Percentiles rank a stretch among this genome's conserved stretches.
Evolutionary conservation across 2,329 filamentous ascomycete genomes (phyloP).

Genomic region (Monilinia laxa): DNA sequence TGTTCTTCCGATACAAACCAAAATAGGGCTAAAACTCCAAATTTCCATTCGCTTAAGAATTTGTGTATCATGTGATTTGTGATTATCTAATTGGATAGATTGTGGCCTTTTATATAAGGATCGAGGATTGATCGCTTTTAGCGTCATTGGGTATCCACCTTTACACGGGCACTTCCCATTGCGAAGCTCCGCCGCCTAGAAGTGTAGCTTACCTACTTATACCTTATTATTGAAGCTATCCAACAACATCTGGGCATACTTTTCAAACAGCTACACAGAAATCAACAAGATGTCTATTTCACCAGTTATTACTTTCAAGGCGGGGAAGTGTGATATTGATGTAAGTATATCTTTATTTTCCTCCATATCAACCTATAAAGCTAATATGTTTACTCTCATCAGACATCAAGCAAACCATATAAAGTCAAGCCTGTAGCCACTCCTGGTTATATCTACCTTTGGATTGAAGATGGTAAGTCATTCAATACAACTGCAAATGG

Average conservation of each 20-base stretch:
- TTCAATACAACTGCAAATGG: neutral
- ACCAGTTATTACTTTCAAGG: constrained; percentile 95
- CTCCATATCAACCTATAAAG: neutral
- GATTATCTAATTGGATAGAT: constrained; percentile 9
- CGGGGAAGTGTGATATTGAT: constrained; percentile 81
- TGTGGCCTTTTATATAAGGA: neutral
- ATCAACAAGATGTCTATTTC: constrained; percentile 68
- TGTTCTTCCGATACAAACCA: constrained; percentile 22
- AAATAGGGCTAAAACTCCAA: constrained; percentile 24
- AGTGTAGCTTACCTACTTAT: constrained; percentile 7
- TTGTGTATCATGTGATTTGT: constrained; percentile 23
- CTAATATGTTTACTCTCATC: constrained; percentile 31
- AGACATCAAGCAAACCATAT: constrained; percentile 58
- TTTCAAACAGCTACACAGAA: constrained; percentile 16
- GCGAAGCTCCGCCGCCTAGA: constrained; percentile 25
- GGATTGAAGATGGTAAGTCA: constrained; percentile 76
- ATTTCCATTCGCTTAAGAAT: constrained; percentile 23
- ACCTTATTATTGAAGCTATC: constrained; percentile 16
- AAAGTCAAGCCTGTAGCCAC: constrained; percentile 72
- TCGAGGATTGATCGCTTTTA: neutral
- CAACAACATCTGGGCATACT: neutral
- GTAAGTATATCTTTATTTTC: constrained; percentile 52
- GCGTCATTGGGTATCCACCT: constrained; percentile 22
- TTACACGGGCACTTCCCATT: constrained; percentile 10
- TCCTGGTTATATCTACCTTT: constrained; percentile 88